These are phyloP conservation scores for Coemansia sp. DNA, from an alignment of 192 early-diverging fungal genomes.

Conservation along the genomic window DNA sequence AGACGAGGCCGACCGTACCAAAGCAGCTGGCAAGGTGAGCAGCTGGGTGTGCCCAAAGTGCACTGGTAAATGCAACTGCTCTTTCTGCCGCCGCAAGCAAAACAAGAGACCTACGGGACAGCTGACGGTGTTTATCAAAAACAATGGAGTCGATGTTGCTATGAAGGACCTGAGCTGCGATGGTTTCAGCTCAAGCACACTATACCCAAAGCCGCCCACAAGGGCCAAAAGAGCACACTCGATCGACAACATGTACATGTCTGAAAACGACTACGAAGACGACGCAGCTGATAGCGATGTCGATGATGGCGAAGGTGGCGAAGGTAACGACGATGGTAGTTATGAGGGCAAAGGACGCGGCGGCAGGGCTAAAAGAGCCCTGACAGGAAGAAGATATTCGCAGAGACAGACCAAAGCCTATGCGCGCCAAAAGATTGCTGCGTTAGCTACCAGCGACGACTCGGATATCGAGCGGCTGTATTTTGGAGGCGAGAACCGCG, in stretches of 20 bases:
- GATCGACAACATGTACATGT: too few relatives aligned
- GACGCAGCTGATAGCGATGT: too few relatives aligned
- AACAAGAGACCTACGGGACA: slow-evolving; percentile 37
- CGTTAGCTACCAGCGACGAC: too few relatives aligned
- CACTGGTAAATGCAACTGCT: slow-evolving; percentile 40
- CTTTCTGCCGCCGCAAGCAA: slow-evolving; percentile 37
- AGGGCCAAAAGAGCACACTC: too few relatives aligned
- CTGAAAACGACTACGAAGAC: too few relatives aligned
- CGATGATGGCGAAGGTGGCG: too few relatives aligned
- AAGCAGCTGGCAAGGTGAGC: slow-evolving; percentile 15
- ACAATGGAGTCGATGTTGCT: slow-evolving; percentile 23
- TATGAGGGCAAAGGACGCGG: neutral
- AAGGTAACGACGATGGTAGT: too few relatives aligned
- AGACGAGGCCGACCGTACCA: slow-evolving; percentile 23
- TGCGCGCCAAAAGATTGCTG: slow-evolving; percentile 14
- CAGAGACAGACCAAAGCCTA: slow-evolving; percentile 12
- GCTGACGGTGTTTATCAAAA: slow-evolving; percentile 31
- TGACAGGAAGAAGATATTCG: slow-evolving; percentile 6
- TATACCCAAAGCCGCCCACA: too few relatives aligned
- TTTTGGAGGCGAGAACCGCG: neutral
- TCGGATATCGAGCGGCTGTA: slow-evolving; percentile 13
- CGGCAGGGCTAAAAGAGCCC: slow-evolving; percentile 10
- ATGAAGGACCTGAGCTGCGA: too few relatives aligned
- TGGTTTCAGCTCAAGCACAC: too few relatives aligned
- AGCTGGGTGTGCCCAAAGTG: slow-evolving; percentile 39